Conservation (phyloP, 2,329 filamentous ascomycete species). For the Hymenoscyphus albidus region DNA sequence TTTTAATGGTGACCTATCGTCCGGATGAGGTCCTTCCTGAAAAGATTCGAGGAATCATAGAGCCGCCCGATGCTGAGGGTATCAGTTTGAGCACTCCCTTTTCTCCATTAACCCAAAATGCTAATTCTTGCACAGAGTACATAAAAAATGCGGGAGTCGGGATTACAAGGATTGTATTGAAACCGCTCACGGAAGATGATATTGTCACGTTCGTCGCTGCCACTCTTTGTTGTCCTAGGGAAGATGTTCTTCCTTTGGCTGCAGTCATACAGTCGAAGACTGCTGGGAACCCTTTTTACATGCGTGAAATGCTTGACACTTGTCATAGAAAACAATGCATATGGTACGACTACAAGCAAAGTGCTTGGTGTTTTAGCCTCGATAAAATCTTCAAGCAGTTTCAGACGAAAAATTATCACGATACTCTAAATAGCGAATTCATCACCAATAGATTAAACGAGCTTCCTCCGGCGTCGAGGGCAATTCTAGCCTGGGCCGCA, state of each 20-base stretch:
- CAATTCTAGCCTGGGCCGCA: conserved; percentile 82
- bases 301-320: conserved; percentile 83
- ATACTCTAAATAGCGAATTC: conserved; percentile 78
- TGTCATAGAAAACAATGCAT: conserved; percentile 85
- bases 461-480: conserved; percentile 67
- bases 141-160: conserved; percentile 45
- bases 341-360: conserved; percentile 83
- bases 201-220: conserved; percentile 78
- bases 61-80: conserved; percentile 53
- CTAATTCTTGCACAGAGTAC: conserved; percentile 31
- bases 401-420: conserved; percentile 70
- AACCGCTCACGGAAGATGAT: conserved; percentile 72
- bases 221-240: conserved; percentile 69
- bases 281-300: conserved; percentile 83
- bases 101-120: conserved; percentile 11
- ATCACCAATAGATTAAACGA: conserved; percentile 75
- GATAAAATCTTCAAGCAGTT: conserved; percentile 86
- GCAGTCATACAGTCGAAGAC: conserved; percentile 74
- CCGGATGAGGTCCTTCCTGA: conserved; percentile 61
- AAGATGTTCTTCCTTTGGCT: conserved; percentile 72
- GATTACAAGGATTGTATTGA: conserved; percentile 67
- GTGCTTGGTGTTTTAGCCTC: conserved; percentile 78
- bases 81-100: conserved; percentile 31
- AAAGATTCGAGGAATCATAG: conserved; percentile 51
- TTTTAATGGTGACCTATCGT: conserved; percentile 71